Evolutionary conservation across 2,329 filamentous ascomycete species (phyloP), one percentile per base, ranked within the genome.

Genomic region (Colletotrichum truncatum): DNA sequence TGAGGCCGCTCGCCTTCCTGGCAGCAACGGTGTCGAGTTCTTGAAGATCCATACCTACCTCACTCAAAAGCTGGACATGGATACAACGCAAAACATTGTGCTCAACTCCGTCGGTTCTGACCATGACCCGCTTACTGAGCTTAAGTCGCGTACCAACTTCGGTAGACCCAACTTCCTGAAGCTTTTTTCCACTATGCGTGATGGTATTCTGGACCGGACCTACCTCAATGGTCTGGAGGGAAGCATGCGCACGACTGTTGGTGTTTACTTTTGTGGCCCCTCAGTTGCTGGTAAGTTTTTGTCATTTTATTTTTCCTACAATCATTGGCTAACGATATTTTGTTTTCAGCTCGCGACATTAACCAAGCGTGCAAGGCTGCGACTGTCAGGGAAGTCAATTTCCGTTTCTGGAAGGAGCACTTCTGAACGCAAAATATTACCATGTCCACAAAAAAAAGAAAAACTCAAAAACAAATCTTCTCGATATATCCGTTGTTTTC

Each of bases 401-500:
- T 98, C 83, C 92, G 93, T 73, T 99, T 99, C 84, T 99, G 96
- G 96, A 99, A 99, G 83, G 96, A 99, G 80, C 95, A 99, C 76
- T 91, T 91, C 75, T 91, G 85, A 76, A 66, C 67, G 63, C 43
- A 41, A 26, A 51, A n/a, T n/a, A n/a, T n/a, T n/a, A n/a, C n/a
- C n/a, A n/a, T 16, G 11, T 49, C 26, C 26, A 41, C 38, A 55
- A 34, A 25, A 21, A 45, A 58, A 26, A 7, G n/a, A 39, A 55
- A 51, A 54, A 55, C 25, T 21, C 6, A 32, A 21, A 53, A 52
- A 52, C 11, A 21, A 53, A 52, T 45, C 11, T n/a, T 39, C n/a
- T 28, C 43, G 41, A 41, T 41, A 28, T 23, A 18, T 39, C 26
- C 11, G 21, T 49, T 23, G 41, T 36, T 32, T 25, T 65, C 62